Evolutionary conservation across 805 yeast genomes (phyloP), one percentile per base, ranked within the genome.

Genomic region (Wickerhamomyces chaumierensis): DNA sequence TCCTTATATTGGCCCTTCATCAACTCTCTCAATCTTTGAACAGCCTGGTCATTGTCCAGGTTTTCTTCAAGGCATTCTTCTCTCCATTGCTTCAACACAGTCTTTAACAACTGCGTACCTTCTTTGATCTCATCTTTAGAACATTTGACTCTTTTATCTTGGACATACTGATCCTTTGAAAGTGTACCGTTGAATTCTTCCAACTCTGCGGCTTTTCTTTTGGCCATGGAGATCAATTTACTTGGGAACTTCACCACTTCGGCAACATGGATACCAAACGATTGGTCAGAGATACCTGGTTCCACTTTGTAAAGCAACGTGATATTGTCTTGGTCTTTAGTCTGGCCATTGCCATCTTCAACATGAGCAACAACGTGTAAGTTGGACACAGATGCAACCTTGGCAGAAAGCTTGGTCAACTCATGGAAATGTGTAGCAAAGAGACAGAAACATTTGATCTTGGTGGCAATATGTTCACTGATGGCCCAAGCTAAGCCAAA

Each of bases 381-480:
- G 58, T 92, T 92, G 37, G 73, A 69, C 1, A 90, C 95, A 3
- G 77, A 73, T 12, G 66, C 55, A 33, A 75, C 62, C 46, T 69
- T 69, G 16, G 77, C 78, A 0, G 94, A 68, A 37, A 92, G 64
- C 27, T 80, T 79, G 1, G 97, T 92, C 42, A 92, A 68, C 57
- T 92, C 98, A 58, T 92, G 97, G 69, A 92, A 92, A 66, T 92
- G 98, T 0, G 98, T 92, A 0, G 98, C 97, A 68, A 92, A 92
- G 40, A 92, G 55, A 0, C 94, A 77, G 59, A 87, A 86, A 45
- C 96, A 80, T 37, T 71, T 68, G 37, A 83, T 71, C 37, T 80
- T 66, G 16, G 67, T 67, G 3, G 92, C 79, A 42, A 90, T 76
- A 58, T 80, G 78, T 53, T 88, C 95, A 46, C 90, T 81, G 39